Evolutionary conservation across 352 stramenopile genomes (phyloP).

Genomic region (Globisporangium nodosum): DNA sequence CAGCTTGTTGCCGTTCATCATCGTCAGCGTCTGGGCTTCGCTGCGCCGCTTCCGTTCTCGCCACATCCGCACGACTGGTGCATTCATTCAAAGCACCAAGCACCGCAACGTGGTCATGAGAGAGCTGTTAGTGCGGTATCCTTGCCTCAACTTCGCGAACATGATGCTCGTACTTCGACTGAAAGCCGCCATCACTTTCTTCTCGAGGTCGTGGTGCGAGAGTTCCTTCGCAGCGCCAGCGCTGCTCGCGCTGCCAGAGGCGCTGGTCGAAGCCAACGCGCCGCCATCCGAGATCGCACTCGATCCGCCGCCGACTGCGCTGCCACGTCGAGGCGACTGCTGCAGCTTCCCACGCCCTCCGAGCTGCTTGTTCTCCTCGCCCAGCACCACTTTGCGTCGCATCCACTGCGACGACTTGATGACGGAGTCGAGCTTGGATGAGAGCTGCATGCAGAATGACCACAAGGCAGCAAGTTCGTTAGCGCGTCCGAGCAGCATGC

Average conservation of each 20-base stretch:
- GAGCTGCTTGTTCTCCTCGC: constrained; percentile 23
- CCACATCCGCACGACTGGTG: constrained; percentile 55
- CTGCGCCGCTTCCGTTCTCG: constrained; percentile 42
- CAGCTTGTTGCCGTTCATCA: constrained; percentile 51
- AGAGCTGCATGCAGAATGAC: constrained; percentile 20
- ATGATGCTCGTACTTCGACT: constrained; percentile 33
- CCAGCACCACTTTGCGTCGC: constrained; percentile 51
- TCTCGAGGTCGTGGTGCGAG: constrained; percentile 23
- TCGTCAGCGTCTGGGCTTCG: constrained; percentile 40
- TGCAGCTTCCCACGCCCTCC: constrained; percentile 15
- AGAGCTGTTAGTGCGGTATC: not conserved
- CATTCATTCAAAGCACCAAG: not conserved
- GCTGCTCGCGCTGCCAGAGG: not conserved
- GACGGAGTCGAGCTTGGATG: constrained; percentile 55
- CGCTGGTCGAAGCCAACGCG: not conserved
- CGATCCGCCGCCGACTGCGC: not conserved
- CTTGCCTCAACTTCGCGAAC: not conserved
- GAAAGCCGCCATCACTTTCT: constrained; percentile 45
- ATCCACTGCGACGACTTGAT: constrained; percentile 47
- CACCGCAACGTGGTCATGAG: not conserved
- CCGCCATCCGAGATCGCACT: not conserved
- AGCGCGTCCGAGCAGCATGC: not conserved
- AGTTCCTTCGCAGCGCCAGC: constrained; percentile 2
- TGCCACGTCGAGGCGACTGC: constrained; percentile 17
- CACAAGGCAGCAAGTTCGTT: no score